A percentile compares a stretch with the other conserved stretches of the same genome.
phyloP scores from a whole-genome alignment of 257 asterid species.

The Solanum medicagineum region DNA sequence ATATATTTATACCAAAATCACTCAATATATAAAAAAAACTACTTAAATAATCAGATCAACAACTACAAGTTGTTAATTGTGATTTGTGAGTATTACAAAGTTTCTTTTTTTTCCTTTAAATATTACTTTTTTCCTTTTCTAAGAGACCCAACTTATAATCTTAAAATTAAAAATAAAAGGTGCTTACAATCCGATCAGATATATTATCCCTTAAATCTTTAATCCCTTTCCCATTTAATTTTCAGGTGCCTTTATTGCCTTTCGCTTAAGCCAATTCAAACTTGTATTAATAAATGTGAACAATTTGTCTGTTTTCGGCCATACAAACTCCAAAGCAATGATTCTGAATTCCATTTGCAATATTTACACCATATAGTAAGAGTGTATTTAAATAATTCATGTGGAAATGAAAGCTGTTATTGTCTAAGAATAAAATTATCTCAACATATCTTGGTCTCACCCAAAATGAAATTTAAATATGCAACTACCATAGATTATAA shows the following conservation, averaged over 20 bases:
- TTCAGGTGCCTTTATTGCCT: background rate
- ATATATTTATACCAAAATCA: background rate
- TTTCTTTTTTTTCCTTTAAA: background rate
- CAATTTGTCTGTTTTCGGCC: background rate
- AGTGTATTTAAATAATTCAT: background rate
- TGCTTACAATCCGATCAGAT: no score
- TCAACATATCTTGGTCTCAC: background rate
- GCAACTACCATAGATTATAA: background rate
- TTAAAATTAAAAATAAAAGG: no score
- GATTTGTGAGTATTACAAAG: background rate
- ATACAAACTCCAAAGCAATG: background rate
- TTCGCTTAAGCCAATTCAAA: background rate
- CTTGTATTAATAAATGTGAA: background rate
- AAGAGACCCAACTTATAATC: no score
- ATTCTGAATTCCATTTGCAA: background rate
- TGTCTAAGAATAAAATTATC: background rate
- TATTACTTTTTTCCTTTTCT: no score
- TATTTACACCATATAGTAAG: background rate
- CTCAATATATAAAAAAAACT: no score
- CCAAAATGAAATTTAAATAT: background rate
- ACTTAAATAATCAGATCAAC: no score
- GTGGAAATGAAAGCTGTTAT: background rate
- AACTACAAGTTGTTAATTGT: no score
- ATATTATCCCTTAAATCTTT: background rate
- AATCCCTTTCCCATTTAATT: background rate